Percentiles rank a stretch among this genome's conserved stretches.
Conservation (phyloP, 2,329 filamentous ascomycete species). For the Bertia moriformis region DNA sequence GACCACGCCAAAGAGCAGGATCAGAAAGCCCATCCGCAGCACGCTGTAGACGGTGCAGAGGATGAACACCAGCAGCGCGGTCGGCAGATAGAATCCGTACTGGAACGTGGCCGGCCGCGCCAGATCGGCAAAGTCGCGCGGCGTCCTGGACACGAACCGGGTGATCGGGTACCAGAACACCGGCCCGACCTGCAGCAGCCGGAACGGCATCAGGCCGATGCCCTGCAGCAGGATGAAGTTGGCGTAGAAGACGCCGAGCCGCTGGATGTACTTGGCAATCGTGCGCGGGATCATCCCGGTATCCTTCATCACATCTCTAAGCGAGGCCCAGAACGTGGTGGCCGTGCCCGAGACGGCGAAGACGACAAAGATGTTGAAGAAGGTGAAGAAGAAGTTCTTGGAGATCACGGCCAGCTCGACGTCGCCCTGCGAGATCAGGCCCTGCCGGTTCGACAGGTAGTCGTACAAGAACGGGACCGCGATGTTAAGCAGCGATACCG, state of each 20-base stretch:
- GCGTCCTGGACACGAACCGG: constrained; percentile 67
- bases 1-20: constrained; percentile 66
- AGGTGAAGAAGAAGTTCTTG: constrained; percentile 98
- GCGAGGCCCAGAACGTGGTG: constrained; percentile 55
- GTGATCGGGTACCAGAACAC: constrained; percentile 72
- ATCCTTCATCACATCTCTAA: constrained; percentile 64
- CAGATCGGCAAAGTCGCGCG: constrained; percentile 74
- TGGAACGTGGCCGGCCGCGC: constrained; percentile 74
- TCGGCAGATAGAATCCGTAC: constrained; percentile 91
- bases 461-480: constrained; percentile 89
- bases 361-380: constrained; percentile 96
- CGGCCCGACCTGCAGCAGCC: constrained; percentile 76
- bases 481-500: constrained; percentile 76
- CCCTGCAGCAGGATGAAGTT: constrained; percentile 91
- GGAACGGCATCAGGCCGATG: constrained; percentile 83
- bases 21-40: constrained; percentile 63
- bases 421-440: constrained; percentile 88
- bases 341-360: constrained; percentile 80
- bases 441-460: constrained; percentile 78
- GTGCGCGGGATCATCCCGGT: constrained; percentile 63
- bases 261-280: constrained; percentile 62
- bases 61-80: constrained; percentile 83
- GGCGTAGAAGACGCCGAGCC: constrained; percentile 70
- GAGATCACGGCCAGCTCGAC: constrained; percentile 89
- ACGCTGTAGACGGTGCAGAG: constrained; percentile 92